Base-by-base conservation (phyloP, 1,284 basidiomycete species). In the Ustilago xerochloae region DNA sequence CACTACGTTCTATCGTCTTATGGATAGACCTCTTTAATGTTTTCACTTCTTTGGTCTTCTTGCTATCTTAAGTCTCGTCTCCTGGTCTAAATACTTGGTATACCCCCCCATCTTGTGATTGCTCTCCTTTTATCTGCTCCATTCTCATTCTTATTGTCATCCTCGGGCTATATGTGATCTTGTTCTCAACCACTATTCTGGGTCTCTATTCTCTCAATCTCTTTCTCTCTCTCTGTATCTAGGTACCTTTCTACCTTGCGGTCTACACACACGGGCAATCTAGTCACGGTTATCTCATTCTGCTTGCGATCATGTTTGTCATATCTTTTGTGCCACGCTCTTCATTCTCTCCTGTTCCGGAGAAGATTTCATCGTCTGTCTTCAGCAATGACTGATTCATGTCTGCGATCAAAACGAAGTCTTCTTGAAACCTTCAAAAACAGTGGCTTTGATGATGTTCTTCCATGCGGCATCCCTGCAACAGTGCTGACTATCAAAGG, bases 1-100 rank as follows among this genome's bases (percentile, higher is more conserved):
- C 49, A 64, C 57, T 38, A 73, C 70, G 10, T 73, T 73, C 61
- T 73, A 73, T 57, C 45, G 56, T 10, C 47, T 73, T 15, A 62
- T 73, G 52, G 70, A 67, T 32, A n/a, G 70, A 18, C 64, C 70
- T 0, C 61, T 73, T 13, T 73, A 41, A 55, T 6, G 10, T 18
- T 13, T 36, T 2, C 39, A 20, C 33, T 32, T 38, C 39, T 64
- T 41, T 36, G 20, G 20, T 28, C 28, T 24, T 28, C 43, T 28
- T 6, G 10, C 22, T 24, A 4, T 33, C 32, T 33, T 13, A 8
- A 8, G 4, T 43, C 41, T 43, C 41, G 22, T 30, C 29, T 30
- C n/a, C 22, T 30, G 26, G 45, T 47, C 16, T 47, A 6, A 13
- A 24, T 20, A 35, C 49, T 38, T 39, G 49, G 49, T 51, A 39